Base-by-base conservation (phyloP, 2,329 filamentous ascomycete genomes). In the Aspergillus ochraceoroseus region DNA sequence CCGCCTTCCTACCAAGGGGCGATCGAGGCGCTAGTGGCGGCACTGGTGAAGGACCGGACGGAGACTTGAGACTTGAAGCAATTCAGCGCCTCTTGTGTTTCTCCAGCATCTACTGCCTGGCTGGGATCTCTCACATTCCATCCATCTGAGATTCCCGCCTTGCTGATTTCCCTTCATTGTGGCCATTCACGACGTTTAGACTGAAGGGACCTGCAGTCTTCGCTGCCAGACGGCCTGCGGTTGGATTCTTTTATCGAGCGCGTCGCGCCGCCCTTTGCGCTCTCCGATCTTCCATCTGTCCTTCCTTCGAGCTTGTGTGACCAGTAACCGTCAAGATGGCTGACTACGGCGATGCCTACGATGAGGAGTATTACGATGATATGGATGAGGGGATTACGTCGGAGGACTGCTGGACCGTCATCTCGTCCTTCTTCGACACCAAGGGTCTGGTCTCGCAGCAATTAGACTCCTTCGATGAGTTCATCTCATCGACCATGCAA, bases 401-500 rank as follows among this genome's bases (percentile, higher is more conserved):
- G 46, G 92, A 96, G 72, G 94, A 98, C 70, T 95, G 88, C 73
- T 98, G 94, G 92, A 85, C 85, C 51, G 90, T 96, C 59, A 96
- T 98, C 63, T 88, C 86, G 41, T 85, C 92, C 7, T 96, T 95
- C 73, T 98, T 98, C 70, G 87, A 95, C 56, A 79, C 82, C 48
- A 98, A 96, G 70, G 90, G 92, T 58, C 77, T 98, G 20, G 92
- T 95, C 14, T 95, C 92, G 11, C 90, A 98, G 68, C 92, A 98
- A 72, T 82, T 96, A 48, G 90, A 96, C 64, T 98, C 94, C 0
- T 98, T 95, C 69, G 88, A 98, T 68, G 89, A 96, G 63, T 98
- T 98, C 59, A 89, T 92, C 42, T 82, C 84, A 45, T 88, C 86
- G 14, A 95, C 89, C 0, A 90, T 98, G 68, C 89, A 96, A 61